A percentile compares a stretch with the other conserved stretches of the same genome.
Evolutionary conservation across 2,329 filamentous ascomycete species (phyloP).

Genomic region (Colletotrichum kahawae): DNA sequence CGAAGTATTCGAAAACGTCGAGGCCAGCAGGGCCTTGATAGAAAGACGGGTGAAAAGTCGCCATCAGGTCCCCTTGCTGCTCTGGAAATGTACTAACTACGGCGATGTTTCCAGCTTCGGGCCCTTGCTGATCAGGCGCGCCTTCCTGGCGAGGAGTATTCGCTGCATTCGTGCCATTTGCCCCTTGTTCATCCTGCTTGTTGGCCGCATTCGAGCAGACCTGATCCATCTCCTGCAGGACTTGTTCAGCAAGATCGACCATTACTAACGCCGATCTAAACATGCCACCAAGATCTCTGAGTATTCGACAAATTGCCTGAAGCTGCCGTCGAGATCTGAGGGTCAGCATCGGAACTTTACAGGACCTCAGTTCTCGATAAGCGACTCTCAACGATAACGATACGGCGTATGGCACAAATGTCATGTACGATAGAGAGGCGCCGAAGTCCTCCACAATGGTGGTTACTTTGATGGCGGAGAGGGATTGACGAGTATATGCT

Average conservation of each 20-base stretch:
- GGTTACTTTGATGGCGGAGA: constrained; percentile 25
- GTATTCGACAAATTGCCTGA: constrained; percentile 25
- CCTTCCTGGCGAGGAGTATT: constrained; percentile 4
- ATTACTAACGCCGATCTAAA: constrained; percentile 27
- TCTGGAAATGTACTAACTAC: background rate
- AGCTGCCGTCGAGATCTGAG: constrained; percentile 20
- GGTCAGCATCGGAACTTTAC: constrained; percentile 22
- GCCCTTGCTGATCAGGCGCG: background rate
- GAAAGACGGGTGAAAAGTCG: background rate
- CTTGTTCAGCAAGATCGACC: constrained; percentile 26
- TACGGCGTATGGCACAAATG: constrained; percentile 26
- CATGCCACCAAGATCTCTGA: constrained; percentile 24
- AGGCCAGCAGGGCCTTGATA: constrained; percentile 15
- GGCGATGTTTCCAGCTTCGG: background rate
- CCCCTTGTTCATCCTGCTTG: background rate
- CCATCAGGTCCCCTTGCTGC: background rate
- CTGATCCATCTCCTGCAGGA: constrained; percentile 26
- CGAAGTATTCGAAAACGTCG: constrained; percentile 27
- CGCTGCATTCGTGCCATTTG: background rate
- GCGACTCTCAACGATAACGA: constrained; percentile 27
- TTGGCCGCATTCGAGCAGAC: constrained; percentile 17
- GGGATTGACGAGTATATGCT: constrained; percentile 20
- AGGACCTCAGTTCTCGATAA: constrained; percentile 27
- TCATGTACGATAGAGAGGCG: constrained; percentile 25
- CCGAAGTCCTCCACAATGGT: constrained; percentile 25